Base-by-base conservation (phyloP, 1,139 yeast species). In the Geotrichum macrosporum region DNA sequence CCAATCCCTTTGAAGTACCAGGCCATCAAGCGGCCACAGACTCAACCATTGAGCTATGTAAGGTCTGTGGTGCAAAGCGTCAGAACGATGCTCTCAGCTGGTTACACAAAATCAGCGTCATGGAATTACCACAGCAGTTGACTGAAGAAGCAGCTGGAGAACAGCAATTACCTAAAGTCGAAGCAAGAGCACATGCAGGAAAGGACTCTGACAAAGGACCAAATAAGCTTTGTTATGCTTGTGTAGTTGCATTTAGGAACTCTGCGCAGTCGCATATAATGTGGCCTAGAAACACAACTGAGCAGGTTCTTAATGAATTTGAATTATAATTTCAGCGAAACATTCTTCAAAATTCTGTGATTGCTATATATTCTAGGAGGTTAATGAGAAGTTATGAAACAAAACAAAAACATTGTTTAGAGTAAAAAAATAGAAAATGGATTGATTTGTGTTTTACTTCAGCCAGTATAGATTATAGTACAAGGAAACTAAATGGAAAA, bases 81-180 rank as follows among this genome's bases (percentile, higher is more conserved):
- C 56, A 53, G 54, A 71, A 72, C 35, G 75, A 80, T 55, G 84
- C 94, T 0, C 69, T 75, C 42, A 63, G 66, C 10, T 88, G 96
- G 96, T 67, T 87, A 31, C 71, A 73, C 44, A 75, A 76, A 26
- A 87, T 87, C 46, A 86, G 96, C 0, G 92, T 82, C 10, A 75
- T 71, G 51, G 74, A 75, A 1, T 69, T 80, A 0, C 80, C 78
- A 3, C 75, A 77, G 0, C 51, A 42, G 27, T n/a, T n/a, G n/a
- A n/a, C n/a, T n/a, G n/a, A n/a, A n/a, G n/a, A n/a, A n/a, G n/a
- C n/a, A n/a, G n/a, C n/a, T n/a, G n/a, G n/a, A n/a, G n/a, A n/a
- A n/a, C n/a, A n/a, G n/a, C 45, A 13, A 35, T 45, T 38, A 55
- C 50, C 51, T 8, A 35, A 19, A 15, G 9, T 5, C 12, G 10